These are phyloP conservation scores for Extremus antarcticus DNA, from an alignment of 495 filamentous ascomycete species.

Conservation along the genomic window DNA sequence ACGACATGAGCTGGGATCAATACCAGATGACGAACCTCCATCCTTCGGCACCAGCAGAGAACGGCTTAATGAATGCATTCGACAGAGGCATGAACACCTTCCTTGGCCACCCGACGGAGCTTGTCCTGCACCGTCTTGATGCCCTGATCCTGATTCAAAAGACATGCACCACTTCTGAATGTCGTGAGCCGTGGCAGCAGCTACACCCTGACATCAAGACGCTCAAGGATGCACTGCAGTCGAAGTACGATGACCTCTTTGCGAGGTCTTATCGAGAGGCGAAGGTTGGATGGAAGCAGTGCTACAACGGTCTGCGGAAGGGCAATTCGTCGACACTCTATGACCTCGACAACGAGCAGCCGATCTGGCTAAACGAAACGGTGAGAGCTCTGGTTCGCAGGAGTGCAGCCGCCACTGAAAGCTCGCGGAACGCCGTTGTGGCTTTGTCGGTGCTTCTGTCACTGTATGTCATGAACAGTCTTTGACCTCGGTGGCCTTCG, in stretches of 20 bases:
- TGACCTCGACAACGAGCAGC: background rate
- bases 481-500: too few relatives aligned
- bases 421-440: background rate
- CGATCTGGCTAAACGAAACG: background rate
- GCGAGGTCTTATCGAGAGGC: constrained; percentile 2
- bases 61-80: background rate
- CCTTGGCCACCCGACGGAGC: constrained; percentile 1
- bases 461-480: too few relatives aligned
- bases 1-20: constrained; percentile 24
- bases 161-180: background rate
- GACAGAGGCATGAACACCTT: constrained; percentile 1
- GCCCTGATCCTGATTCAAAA: background rate
- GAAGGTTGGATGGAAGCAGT: constrained; percentile 1
- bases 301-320: background rate
- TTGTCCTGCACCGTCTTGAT: background rate
- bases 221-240: constrained; percentile 33
- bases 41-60: background rate
- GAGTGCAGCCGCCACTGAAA: background rate
- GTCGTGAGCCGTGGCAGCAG: constrained; percentile 1
- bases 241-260: constrained; percentile 49
- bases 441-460: background rate
- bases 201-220: constrained; percentile 11
- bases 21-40: constrained; percentile 52
- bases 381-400: background rate
- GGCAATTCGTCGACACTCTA: background rate